phyloP scores from a whole-genome alignment of 139 green algal genomes.

The Volvox reticuliferus region DNA sequence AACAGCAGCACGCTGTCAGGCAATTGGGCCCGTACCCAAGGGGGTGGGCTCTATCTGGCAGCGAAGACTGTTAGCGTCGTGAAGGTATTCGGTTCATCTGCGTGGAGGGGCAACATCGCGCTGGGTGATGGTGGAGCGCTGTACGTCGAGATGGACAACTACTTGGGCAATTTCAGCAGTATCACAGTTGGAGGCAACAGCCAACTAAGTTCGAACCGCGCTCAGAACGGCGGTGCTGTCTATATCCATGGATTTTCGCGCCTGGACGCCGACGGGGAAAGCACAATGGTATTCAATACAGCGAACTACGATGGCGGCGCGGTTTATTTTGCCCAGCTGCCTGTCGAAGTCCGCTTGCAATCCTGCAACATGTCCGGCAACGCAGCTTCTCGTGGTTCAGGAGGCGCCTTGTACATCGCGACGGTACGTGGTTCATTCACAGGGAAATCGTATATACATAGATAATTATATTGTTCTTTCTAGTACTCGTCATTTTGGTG shows the following conservation, averaged over 20 bases:
- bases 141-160: background rate
- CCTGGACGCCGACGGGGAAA: background rate
- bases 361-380: background rate
- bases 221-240: background rate
- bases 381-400: background rate
- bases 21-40: background rate
- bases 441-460: too few relatives aligned
- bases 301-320: background rate
- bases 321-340: background rate
- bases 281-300: background rate
- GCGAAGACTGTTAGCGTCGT: background rate
- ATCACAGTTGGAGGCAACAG: background rate
- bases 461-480: too few relatives aligned
- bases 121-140: background rate
- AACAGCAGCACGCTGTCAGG: background rate
- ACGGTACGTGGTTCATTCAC: background rate
- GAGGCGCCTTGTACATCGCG: background rate
- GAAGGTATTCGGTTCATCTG: background rate
- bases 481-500: too few relatives aligned
- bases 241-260: background rate
- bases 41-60: background rate
- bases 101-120: background rate
- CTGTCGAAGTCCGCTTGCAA: background rate
- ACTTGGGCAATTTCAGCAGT: background rate
- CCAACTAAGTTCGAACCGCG: background rate